phyloP scores from a whole-genome alignment of 371 early-diverging fungal species.

The Mucor racemosus region DNA sequence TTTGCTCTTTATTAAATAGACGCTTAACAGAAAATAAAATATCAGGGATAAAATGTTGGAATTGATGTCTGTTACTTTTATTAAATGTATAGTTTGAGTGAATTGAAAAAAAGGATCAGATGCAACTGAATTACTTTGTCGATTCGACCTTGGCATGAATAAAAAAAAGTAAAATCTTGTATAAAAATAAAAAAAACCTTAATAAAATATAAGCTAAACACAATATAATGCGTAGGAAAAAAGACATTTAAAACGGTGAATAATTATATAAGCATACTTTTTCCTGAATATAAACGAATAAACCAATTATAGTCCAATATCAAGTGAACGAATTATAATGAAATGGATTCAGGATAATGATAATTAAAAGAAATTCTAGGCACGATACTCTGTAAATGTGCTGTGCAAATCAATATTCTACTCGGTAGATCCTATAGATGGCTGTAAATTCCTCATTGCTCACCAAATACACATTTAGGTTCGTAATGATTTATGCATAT shows the following conservation, averaged over 20 bases:
- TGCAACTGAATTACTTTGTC: neutral
- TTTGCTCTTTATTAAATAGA: neutral
- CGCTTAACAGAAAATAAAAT: neutral
- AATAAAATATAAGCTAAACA: neutral
- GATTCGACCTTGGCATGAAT: neutral
- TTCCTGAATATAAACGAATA: neutral
- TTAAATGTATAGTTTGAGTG: too few species aligned
- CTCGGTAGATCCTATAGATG: neutral
- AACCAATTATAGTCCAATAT: neutral
- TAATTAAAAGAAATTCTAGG: neutral
- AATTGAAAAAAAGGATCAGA: neutral
- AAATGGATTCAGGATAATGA: neutral
- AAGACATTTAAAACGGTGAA: too few species aligned
- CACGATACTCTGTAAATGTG: neutral
- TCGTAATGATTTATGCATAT: neutral
- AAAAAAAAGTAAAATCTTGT: neutral
- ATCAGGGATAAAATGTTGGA: neutral
- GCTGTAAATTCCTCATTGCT: neutral
- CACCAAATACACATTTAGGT: neutral
- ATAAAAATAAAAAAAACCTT: neutral
- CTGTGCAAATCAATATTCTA: neutral
- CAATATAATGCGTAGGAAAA: neutral
- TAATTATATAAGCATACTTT: neutral
- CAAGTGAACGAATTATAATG: neutral
- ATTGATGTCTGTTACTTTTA: too few species aligned